Conservation (phyloP, 306 rosid genomes). For the Rosa persica region DNA sequence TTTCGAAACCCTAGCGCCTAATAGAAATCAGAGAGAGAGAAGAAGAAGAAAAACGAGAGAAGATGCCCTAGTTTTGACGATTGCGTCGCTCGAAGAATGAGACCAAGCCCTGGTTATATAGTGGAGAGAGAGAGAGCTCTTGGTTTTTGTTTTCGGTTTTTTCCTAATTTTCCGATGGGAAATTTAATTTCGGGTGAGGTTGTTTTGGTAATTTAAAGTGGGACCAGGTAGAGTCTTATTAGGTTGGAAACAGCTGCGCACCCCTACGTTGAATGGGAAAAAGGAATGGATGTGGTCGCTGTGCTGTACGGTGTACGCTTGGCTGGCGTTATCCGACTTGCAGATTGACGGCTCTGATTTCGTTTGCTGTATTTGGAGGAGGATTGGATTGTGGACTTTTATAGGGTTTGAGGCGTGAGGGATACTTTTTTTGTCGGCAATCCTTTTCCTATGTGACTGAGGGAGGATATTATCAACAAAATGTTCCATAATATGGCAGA, state of each 20-base stretch:
- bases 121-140: neutral
- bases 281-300: neutral
- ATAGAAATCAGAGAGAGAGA: neutral
- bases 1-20: neutral
- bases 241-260: constrained; percentile 1
- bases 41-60: neutral
- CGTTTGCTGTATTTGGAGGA: neutral
- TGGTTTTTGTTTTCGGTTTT: neutral
- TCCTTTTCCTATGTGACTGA: neutral
- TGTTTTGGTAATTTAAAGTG: neutral
- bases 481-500: no score
- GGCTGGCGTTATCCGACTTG: neutral
- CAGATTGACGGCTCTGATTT: neutral
- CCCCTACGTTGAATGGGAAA: neutral
- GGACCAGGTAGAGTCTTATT: neutral
- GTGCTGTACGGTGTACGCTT: neutral
- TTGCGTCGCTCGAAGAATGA: neutral
- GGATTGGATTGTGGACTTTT: neutral
- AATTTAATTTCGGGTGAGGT: neutral
- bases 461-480: neutral
- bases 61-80: neutral
- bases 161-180: neutral
- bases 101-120: neutral
- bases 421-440: neutral
- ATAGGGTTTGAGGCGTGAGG: neutral